Evolutionary conservation across 331 rosid species (phyloP).

Genomic region (Malus hybrid): DNA sequence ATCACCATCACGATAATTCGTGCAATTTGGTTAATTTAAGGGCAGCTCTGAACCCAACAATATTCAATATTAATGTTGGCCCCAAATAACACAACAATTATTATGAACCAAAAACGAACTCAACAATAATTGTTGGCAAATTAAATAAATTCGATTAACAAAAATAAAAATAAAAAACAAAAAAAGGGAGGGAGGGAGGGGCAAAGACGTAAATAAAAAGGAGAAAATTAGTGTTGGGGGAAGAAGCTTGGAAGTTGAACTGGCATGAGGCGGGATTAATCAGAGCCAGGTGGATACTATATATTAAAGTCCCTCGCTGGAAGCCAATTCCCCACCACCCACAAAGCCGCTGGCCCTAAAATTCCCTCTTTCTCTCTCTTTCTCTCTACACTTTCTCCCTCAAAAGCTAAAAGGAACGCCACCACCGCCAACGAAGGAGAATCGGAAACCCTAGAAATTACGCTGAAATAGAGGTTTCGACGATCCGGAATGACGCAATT

Average conservation of each 20-base stretch:
- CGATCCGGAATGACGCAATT: slow-evolving; percentile 33
- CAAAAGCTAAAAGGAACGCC: background rate
- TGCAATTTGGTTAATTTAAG: background rate
- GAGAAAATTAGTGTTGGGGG: background rate
- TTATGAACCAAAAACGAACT: background rate
- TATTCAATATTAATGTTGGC: background rate
- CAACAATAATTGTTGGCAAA: slow-evolving; percentile 4
- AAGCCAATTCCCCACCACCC: slow-evolving; percentile 33
- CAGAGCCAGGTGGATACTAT: slow-evolving; percentile 24
- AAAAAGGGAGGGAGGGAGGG: slow-evolving; percentile 16
- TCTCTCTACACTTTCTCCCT: background rate
- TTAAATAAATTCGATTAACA: background rate
- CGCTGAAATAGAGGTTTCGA: background rate
- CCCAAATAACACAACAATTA: background rate
- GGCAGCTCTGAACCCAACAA: background rate
- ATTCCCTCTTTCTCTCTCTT: background rate
- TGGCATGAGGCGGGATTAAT: slow-evolving; percentile 31
- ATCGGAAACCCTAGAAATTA: slow-evolving; percentile 10
- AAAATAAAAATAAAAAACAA: background rate
- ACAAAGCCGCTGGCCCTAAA: slow-evolving; percentile 42
- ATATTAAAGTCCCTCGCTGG: slow-evolving; percentile 16
- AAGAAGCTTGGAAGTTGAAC: slow-evolving; percentile 13
- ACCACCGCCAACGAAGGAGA: background rate
- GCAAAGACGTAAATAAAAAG: background rate
- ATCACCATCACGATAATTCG: background rate